Percentiles rank a stretch among this genome's conserved stretches.
phyloP scores from a whole-genome alignment of 2,329 filamentous ascomycete genomes.

The Coniochaeta sp. region DNA sequence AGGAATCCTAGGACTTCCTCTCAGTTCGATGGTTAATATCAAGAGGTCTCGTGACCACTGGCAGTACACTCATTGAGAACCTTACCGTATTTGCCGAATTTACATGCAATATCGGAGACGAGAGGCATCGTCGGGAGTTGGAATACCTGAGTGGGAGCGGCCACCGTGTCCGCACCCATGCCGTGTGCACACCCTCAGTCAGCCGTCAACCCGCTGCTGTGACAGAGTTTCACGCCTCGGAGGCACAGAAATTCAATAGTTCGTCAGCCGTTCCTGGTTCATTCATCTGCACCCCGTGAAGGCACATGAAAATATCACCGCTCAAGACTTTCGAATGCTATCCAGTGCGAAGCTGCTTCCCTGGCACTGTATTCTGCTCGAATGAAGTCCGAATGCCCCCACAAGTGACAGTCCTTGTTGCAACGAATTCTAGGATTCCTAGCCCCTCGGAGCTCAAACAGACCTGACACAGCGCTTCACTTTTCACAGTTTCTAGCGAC shows the following conservation, averaged over 20 bases:
- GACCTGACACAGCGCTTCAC: slow-evolving; percentile 15
- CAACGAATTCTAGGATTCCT: too few relatives aligned
- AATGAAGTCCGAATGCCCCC: too few relatives aligned
- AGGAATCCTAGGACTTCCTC: not conserved
- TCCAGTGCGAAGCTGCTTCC: not conserved
- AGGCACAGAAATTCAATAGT: not conserved
- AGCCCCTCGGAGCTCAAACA: slow-evolving; percentile 14
- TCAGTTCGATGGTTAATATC: not conserved
- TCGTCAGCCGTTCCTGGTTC: not conserved
- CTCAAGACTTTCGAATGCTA: not conserved
- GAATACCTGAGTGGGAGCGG: too few relatives aligned
- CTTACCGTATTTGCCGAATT: not conserved
- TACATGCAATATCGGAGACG: not conserved
- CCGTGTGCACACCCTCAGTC: not conserved
- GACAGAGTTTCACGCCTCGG: not conserved
- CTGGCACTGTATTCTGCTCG: not conserved
- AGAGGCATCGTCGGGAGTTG: not conserved
- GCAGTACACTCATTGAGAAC: too few relatives aligned
- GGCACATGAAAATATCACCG: not conserved
- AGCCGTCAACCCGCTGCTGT: not conserved
- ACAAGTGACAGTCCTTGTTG: too few relatives aligned
- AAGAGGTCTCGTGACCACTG: not conserved
- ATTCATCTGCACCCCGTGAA: not conserved
- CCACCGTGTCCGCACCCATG: not conserved
- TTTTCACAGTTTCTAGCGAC: not conserved